Base-by-base conservation (phyloP, 2,329 filamentous ascomycete genomes). In the Thielaviopsis musarum region DNA sequence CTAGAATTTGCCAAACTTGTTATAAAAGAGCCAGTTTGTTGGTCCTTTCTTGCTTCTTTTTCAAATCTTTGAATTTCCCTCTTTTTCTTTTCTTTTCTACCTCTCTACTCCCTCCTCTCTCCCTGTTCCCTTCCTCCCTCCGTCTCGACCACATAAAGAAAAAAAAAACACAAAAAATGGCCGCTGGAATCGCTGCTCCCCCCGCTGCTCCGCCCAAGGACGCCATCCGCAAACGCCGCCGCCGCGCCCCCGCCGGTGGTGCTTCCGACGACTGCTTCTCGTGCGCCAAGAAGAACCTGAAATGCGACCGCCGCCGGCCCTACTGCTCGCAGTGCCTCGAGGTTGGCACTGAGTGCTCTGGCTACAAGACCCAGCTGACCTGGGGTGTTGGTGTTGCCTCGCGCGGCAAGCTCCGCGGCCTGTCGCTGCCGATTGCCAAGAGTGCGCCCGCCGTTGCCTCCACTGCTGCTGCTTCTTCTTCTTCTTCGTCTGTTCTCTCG, bases 351-450 rank as follows among this genome's bases (percentile, higher is more conserved):
- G 90, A 95, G 69, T 97, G 91, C 74, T 90, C 88, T 28, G 91
- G 91, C 62, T 97, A 97, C 77, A 94, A 94, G 74, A 97, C 91
- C 17, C 91, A 91, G 66, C 78, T 97, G 72, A 97, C 91, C 54
- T 97, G 91, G 91, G 90, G 90, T 51, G 88, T 96, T 54, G 91
- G 91, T 57, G 91, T 97, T 61, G 91, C 91, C 60, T 96, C 91
- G 72, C 84, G 91, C 67, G 91, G 91, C 69, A 97, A 97, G 76
- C 82, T 97, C 64, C 83, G 91, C 63, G 91, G 91, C 48, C 77
- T 96, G 65, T 91, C 91, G 60, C 75, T 95, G 61, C 82, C 82
- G 61, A 78, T 85, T 63, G 82, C 81, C 59, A 83, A 82, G 68
- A 72, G 79, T 10, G 77, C 79, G 22, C 79, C 79, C 0, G 78